phyloP scores from a whole-genome alignment of 768 basidiomycete species.

The Hypsizygus marmoreus region DNA sequence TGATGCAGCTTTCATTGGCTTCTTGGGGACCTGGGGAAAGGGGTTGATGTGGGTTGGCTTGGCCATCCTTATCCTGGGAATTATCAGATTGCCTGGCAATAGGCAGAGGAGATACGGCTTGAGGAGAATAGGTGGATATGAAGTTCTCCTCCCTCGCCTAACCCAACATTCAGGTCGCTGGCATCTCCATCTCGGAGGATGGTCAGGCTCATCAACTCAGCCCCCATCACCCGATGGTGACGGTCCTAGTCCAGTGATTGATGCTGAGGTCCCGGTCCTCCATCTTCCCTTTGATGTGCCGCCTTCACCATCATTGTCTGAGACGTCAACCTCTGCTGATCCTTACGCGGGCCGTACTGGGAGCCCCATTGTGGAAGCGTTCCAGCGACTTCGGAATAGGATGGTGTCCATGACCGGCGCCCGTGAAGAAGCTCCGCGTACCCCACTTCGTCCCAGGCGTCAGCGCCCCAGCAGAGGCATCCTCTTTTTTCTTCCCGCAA shows the following conservation, averaged over 20 bases:
- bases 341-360: slow-evolving; percentile 40
- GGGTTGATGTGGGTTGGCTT: slow-evolving; percentile 83
- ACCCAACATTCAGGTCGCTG: slow-evolving; percentile 70
- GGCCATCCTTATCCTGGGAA: slow-evolving; percentile 68
- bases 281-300: slow-evolving; percentile 66
- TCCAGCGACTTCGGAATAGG: slow-evolving; percentile 59
- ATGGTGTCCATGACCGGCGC: slow-evolving; percentile 48
- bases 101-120: slow-evolving; percentile 63
- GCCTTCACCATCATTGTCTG: slow-evolving; percentile 57
- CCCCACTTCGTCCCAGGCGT: slow-evolving; percentile 50
- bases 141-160: slow-evolving; percentile 76
- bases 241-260: slow-evolving; percentile 41
- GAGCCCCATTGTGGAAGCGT: slow-evolving; percentile 54
- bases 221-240: slow-evolving; percentile 43
- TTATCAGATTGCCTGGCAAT: slow-evolving; percentile 56
- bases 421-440: slow-evolving; percentile 43
- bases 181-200: slow-evolving; percentile 70
- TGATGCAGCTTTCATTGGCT: slow-evolving; percentile 96
- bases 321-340: slow-evolving; percentile 45
- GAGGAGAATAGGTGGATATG: slow-evolving; percentile 70
- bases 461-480: slow-evolving; percentile 56
- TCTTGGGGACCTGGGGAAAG: slow-evolving; percentile 89
- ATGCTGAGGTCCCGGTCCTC: slow-evolving; percentile 55
- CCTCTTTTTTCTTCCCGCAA: slow-evolving; percentile 81
- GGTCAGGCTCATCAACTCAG: slow-evolving; percentile 47